Evolutionary conservation across 441 rosid species (phyloP), one percentile per base, ranked within the genome.

Genomic region (Arabidopsis lyrata): DNA sequence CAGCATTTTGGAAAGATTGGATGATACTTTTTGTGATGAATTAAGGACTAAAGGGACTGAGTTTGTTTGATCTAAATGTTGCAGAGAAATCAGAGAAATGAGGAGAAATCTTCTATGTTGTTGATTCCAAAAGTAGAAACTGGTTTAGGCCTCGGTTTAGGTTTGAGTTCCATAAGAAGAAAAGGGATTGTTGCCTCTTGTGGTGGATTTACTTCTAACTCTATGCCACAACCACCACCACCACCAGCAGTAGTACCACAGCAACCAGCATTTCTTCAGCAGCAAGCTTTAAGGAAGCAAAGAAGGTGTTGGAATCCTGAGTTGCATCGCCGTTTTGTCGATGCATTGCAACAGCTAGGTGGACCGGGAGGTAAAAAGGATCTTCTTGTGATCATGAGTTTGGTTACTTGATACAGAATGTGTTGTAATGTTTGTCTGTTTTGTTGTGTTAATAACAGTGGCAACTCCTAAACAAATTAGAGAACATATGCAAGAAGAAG

Each of bases 391-490:
- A 68, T 72, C 41, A 27, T 29, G 47, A 45, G 10, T 73, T 61
- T 61, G 66, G 53, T 54, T 50, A 8, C 18, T 52, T 35, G 6
- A 64, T 5, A 31, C 2, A 74, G 65, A 62, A 14, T 71, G 76
- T 82, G 68, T 80, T 34, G 47, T 56, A 32, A 67, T 8, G 18
- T 61, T 42, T 64, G 35, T 42, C 3, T 71, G 11, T 31, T 53
- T 31, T 63, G 50, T 31, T 63, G 50, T 20, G 44, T 53, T 68
- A 52, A 56, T 22, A 2, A 83, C 88, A 95, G 99, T 81, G 34
- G 98, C 98, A 34, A 95, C 99, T 61, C 98, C 99, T 8, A 95
- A 95, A 84, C 97, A 95, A 86, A 95, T 95, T 45, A 85, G 96
- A 79, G 96, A 95, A 72, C 97, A 87, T n/a, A 95, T 95, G 99